These are phyloP conservation scores for Discostella stelligera DNA, from an alignment of 352 stramenopile species.

Conservation along the genomic window DNA sequence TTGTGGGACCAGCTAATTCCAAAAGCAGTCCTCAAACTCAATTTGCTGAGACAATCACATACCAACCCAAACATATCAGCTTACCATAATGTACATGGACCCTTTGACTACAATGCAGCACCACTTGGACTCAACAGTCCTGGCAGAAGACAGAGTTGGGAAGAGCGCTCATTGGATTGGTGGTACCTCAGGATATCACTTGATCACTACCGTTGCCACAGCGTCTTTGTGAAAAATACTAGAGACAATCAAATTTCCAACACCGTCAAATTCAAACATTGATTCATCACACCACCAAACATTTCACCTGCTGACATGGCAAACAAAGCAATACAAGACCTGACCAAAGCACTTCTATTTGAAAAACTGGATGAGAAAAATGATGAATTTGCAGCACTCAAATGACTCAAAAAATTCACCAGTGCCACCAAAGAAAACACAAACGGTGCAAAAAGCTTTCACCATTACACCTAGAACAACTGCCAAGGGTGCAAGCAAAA, in stretches of 20 bases:
- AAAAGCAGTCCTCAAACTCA: neutral
- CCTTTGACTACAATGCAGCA: constrained; percentile 4
- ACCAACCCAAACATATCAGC: neutral
- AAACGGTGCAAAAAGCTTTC: too few relatives aligned
- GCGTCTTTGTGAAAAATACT: neutral
- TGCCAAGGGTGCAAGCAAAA: too few relatives aligned
- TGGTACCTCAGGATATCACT: neutral
- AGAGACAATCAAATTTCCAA: neutral
- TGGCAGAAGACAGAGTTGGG: neutral
- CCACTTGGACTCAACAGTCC: neutral
- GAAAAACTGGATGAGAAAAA: too few relatives aligned
- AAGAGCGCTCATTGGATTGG: neutral
- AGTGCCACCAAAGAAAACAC: too few relatives aligned
- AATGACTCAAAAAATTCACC: too few relatives aligned
- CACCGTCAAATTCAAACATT: neutral
- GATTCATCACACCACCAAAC: constrained; percentile 9
- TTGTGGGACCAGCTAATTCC: constrained; percentile 2
- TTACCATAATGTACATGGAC: constrained; percentile 3
- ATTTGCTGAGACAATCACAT: constrained; percentile 1
- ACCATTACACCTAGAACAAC: too few relatives aligned
- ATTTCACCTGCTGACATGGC: constrained; percentile 26
- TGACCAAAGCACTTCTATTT: too few relatives aligned
- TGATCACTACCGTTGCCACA: constrained; percentile 2
- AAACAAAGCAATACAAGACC: constrained; percentile 25
- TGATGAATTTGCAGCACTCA: too few relatives aligned